Base-by-base conservation (phyloP, 202 grass and related monocot species). In the Sporobolus alterniflorus region DNA sequence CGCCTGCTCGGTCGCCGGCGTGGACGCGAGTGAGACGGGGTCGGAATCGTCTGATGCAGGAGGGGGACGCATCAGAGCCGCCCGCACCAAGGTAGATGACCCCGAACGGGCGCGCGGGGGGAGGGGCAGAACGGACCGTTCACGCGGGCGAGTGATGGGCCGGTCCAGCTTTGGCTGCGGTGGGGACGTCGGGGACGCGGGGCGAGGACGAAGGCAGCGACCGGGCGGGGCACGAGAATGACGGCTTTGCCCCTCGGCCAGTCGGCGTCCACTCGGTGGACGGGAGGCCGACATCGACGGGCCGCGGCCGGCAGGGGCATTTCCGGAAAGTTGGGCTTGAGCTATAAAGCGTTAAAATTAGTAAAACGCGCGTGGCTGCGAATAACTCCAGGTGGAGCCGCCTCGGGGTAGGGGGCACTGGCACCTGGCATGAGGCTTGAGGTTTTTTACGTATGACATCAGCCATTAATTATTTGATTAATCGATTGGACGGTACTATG, bases 331-430 rank as follows among this genome's bases (percentile, higher is more conserved):
- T 2, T 1, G 34, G 16, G 49, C 3, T n/a, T 43, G 4, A 41
- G 52, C 33, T 44, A 67, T n/a, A 67, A 57, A 67, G 49, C 47
- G 61, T 78, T 28, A 28, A 13, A 18, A 51, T n/a, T 41, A 68
- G n/a, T 12, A 31, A 55, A 52, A 47, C 43, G 29, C 75, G 75
- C 75, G 75, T 78, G 75, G 61, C 76, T 33, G 64, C 49, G 64
- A 80, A 80, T 80, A 80, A 56, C 49, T 69, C 34, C 77, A 80
- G 64, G 49, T 69, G 77, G 77, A 80, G 34, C 64, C 33, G 64
- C 64, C 49, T 69, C 64, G 77, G 33, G 63, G 39, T 22, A 29
- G 47, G 47, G 61, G 44, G 26, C 22, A 0, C n/a, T n/a, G n/a
- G n/a, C n/a, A n/a, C 36, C 36, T 5, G 36, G 44, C 76, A 39